phyloP scores from a whole-genome alignment of 768 basidiomycete genomes.

The Leucogyrophana mollusca region DNA sequence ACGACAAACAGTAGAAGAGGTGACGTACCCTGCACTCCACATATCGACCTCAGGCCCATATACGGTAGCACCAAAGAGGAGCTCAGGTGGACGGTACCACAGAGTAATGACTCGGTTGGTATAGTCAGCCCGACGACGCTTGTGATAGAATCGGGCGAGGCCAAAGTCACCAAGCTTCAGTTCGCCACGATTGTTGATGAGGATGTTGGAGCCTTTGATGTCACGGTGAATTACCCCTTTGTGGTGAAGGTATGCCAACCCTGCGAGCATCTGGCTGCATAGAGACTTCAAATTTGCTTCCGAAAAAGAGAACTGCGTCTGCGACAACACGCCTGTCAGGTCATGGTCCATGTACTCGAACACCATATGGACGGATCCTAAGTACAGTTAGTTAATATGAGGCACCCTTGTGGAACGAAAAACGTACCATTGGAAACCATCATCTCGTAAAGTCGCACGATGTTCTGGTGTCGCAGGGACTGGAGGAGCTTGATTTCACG shows the following conservation, averaged over 20 bases:
- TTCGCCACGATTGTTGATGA: constrained; percentile 88
- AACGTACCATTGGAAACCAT: constrained; percentile 92
- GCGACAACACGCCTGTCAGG: constrained; percentile 89
- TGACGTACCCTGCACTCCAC: constrained; percentile 95
- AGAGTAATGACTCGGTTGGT: constrained; percentile 99
- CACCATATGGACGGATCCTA: constrained; percentile 98
- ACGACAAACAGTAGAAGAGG: background rate
- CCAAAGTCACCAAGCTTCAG: constrained; percentile 98
- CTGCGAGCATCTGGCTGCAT: constrained; percentile 92
- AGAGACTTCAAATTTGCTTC: constrained; percentile 93
- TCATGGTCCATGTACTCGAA: constrained; percentile 99
- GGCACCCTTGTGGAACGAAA: too few relatives aligned
- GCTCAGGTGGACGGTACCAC: constrained; percentile 97
- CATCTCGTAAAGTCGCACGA: constrained; percentile 93
- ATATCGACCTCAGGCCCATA: constrained; percentile 98
- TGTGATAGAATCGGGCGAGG: constrained; percentile 93
- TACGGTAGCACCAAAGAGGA: constrained; percentile 91
- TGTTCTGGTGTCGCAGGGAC: constrained; percentile 83
- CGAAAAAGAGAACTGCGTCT: constrained; percentile 82
- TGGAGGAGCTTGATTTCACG: constrained; percentile 98
- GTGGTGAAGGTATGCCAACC: constrained; percentile 92
- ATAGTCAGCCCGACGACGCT: constrained; percentile 86
- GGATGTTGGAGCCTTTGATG: constrained; percentile 98
- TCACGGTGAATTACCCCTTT: constrained; percentile 97
- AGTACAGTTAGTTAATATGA: constrained; percentile 14